Percentiles rank a stretch among this genome's conserved stretches.
These are phyloP conservation scores for Suaeda aralocaspica DNA, from an alignment of 148 eudicot species.

Conservation along the genomic window DNA sequence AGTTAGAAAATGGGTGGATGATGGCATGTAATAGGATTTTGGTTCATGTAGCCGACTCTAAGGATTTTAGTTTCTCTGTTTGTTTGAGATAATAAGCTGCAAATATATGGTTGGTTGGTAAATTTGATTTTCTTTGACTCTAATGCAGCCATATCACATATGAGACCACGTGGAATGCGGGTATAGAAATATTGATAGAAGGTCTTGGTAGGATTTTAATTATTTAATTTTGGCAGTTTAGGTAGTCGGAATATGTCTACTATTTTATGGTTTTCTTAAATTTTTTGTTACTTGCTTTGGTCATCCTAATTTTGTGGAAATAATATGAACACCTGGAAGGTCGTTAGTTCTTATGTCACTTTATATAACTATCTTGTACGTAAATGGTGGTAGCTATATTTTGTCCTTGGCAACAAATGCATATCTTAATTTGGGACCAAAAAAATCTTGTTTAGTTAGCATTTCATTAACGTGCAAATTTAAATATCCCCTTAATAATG, in stretches of 20 bases:
- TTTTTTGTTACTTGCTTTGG: too few relatives aligned
- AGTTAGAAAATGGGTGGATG: too few relatives aligned
- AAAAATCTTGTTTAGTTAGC: too few relatives aligned
- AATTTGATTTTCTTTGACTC: neutral
- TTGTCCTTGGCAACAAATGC: neutral
- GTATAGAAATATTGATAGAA: too few relatives aligned
- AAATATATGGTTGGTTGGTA: too few relatives aligned
- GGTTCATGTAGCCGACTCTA: too few relatives aligned
- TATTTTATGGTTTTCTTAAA: neutral
- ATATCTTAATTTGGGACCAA: too few relatives aligned
- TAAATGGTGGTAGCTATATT: neutral
- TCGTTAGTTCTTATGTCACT: neutral
- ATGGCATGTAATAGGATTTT: too few relatives aligned
- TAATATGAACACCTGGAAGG: neutral
- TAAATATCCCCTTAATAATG: neutral
- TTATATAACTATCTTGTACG: neutral
- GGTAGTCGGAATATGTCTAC: neutral
- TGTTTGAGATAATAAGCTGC: too few relatives aligned
- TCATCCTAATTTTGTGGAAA: neutral
- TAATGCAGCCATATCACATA: conserved; percentile 7
- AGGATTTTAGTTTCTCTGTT: too few relatives aligned
- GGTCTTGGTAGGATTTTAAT: neutral
- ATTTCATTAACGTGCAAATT: too few relatives aligned
- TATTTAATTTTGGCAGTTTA: neutral
- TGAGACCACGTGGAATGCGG: conserved; percentile 8